Base-by-base conservation (phyloP, 352 stramenopile genomes). In the Phytophthora lateralis region DNA sequence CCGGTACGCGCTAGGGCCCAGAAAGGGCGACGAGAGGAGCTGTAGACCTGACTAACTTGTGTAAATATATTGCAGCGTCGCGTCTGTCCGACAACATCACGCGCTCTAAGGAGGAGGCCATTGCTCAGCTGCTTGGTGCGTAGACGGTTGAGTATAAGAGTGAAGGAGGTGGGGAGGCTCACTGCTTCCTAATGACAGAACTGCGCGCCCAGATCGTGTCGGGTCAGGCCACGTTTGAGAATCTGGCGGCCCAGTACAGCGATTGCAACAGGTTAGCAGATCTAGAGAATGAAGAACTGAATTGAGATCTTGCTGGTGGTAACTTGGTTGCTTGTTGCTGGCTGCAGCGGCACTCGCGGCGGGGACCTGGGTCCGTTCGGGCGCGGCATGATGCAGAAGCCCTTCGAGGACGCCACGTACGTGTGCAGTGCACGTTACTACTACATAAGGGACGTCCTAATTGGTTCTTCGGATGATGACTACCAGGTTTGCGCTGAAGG, bases 311-410 rank as follows among this genome's bases (percentile, higher is more conserved):
- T 45, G n/a, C 8, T 27, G 17, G 18, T 45, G 27, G n/a, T 45
- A 26, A 45, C 8, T 45, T 18, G 6, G 3, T 6, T 32, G 27
- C 29, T 18, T 20, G 4, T 55, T 45, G 18, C 7, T 45, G 17
- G 3, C 10, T 45, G 45, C 50, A 92, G 85, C 55, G 85, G 82
- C 39, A 85, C 75, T 15, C 85, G 85, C 34, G 91, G 89, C 45
- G 94, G 96, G 1, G 96, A 98, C 66, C 74, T 98, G 20, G 93
- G 96, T 50, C 80, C 78, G 37, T 97, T 97, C 59, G 80, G 78
- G 6, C 76, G 79, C 32, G 90, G 90, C 60, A 89, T 91, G 84
- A 97, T 97, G 92, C 90, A 97, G 75, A 97, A 96, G 66, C 87
- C 89, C 6, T 97, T 97, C 52, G 89, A 97, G 57, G 88, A 97